Evolutionary conservation across 495 filamentous ascomycete species (phyloP).

Genomic region (Xylaria scruposa): DNA sequence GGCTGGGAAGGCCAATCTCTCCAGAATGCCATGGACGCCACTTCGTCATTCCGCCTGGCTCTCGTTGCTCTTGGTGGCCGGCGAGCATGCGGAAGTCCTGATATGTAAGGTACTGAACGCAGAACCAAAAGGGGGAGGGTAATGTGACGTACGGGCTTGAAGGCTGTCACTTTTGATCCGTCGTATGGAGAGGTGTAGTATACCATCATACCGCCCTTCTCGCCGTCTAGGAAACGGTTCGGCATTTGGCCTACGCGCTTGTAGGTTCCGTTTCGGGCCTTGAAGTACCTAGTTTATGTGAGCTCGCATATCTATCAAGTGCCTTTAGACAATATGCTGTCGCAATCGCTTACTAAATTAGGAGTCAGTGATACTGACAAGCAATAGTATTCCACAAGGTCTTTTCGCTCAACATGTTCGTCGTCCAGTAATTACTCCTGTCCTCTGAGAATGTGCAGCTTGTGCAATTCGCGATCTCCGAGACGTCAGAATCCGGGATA

Average conservation of each 20-base stretch:
- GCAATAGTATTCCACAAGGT: too few relatives aligned
- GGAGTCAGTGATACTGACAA: background rate
- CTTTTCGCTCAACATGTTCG: slow-evolving; percentile 46
- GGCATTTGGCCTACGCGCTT: slow-evolving; percentile 46
- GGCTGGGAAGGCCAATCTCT: too few relatives aligned
- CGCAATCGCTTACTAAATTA: background rate
- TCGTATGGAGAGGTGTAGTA: slow-evolving; percentile 50
- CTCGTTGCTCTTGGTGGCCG: slow-evolving; percentile 26
- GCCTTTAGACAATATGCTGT: background rate
- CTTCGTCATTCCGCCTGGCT: slow-evolving; percentile 1
- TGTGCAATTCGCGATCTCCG: slow-evolving; percentile 40
- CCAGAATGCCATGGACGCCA: too few relatives aligned
- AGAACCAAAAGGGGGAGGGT: too few relatives aligned
- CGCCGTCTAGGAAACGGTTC: slow-evolving; percentile 41
- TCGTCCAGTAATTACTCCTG: slow-evolving; percentile 53
- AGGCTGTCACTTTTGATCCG: slow-evolving; percentile 40
- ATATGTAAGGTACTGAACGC: background rate
- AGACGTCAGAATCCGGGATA: slow-evolving; percentile 36
- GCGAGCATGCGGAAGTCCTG: slow-evolving; percentile 32
- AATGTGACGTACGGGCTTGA: slow-evolving; percentile 34
- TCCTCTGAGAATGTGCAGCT: slow-evolving; percentile 42
- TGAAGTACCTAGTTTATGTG: background rate
- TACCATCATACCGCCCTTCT: slow-evolving; percentile 49
- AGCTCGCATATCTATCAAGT: background rate
- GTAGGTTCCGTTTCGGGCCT: slow-evolving; percentile 30